Evolutionary conservation across 148 eudicot genomes (phyloP).

Genomic region (Gaultheria prostrata): DNA sequence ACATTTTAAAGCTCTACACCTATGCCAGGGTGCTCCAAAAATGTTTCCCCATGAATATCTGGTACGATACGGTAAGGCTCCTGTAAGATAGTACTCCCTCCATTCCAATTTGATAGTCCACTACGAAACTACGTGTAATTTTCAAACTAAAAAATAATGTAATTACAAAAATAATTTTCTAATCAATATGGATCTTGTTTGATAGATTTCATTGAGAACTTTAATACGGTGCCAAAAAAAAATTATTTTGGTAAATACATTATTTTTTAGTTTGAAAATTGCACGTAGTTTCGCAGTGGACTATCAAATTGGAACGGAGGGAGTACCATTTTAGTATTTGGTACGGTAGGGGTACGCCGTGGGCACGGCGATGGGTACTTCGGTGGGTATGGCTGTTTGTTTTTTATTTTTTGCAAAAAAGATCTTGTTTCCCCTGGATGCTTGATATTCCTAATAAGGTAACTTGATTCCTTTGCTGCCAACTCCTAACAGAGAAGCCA

Average conservation of each 20-base stretch:
- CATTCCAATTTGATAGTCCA: too few species aligned
- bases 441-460: neutral
- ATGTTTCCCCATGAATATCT: neutral
- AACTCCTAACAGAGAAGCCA: neutral
- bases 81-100: neutral
- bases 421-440: neutral
- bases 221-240: too few species aligned
- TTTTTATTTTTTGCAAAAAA: neutral
- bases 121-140: too few species aligned
- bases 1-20: slow-evolving; percentile 2
- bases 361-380: neutral
- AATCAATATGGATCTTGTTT: too few species aligned
- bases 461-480: neutral
- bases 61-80: neutral
- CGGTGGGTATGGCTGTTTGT: too few species aligned
- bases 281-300: too few species aligned
- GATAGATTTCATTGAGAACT: too few species aligned
- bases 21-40: neutral
- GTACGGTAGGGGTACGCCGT: neutral
- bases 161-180: too few species aligned
- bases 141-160: too few species aligned
- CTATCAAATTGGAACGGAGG: too few species aligned
- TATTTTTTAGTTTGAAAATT: too few species aligned
- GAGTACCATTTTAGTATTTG: neutral
- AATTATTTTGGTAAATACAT: too few species aligned